phyloP scores from a whole-genome alignment of 163 green algal species.

The Prototheca stagnorum region DNA sequence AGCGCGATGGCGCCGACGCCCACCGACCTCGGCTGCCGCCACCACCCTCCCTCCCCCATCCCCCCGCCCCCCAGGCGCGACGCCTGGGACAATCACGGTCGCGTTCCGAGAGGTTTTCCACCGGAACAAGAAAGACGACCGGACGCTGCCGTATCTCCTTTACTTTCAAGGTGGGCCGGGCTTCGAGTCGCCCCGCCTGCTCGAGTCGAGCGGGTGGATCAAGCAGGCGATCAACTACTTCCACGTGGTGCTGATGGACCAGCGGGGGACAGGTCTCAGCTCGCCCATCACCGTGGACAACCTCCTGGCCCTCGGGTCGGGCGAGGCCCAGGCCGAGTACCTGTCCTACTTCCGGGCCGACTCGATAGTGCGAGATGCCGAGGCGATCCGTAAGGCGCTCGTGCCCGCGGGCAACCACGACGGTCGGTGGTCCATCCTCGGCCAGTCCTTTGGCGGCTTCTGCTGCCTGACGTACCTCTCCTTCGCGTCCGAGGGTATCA shows the following conservation, averaged over 20 bases:
- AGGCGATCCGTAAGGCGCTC: constrained; percentile 58
- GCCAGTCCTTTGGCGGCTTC: constrained; percentile 94
- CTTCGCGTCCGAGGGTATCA: constrained; percentile 49
- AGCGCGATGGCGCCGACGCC: too few species aligned
- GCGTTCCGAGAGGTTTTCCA: constrained; percentile 46
- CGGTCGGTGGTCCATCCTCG: constrained; percentile 67
- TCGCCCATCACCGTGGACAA: constrained; percentile 41
- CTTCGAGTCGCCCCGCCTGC: constrained; percentile 62
- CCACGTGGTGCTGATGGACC: constrained; percentile 77
- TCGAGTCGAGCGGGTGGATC: constrained; percentile 65
- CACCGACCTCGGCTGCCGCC: too few species aligned
- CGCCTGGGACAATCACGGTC: constrained; percentile 27
- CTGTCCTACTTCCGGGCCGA: constrained; percentile 70
- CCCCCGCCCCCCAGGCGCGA: constrained; percentile 1
- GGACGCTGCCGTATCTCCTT: constrained; percentile 50
- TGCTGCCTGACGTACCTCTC: constrained; percentile 78
- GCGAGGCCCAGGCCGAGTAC: constrained; percentile 58
- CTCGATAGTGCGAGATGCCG: constrained; percentile 71
- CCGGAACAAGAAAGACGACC: constrained; percentile 14
- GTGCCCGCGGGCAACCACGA: constrained; percentile 22
- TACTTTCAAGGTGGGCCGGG: constrained; percentile 82
- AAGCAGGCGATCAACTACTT: constrained; percentile 54
- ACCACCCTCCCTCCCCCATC: too few species aligned
- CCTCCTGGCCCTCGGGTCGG: constrained; percentile 30
- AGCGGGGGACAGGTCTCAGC: constrained; percentile 72